A percentile compares a stretch with the other conserved stretches of the same genome.
phyloP scores from a whole-genome alignment of 257 asterid species.

The Jasminum sambac region DNA sequence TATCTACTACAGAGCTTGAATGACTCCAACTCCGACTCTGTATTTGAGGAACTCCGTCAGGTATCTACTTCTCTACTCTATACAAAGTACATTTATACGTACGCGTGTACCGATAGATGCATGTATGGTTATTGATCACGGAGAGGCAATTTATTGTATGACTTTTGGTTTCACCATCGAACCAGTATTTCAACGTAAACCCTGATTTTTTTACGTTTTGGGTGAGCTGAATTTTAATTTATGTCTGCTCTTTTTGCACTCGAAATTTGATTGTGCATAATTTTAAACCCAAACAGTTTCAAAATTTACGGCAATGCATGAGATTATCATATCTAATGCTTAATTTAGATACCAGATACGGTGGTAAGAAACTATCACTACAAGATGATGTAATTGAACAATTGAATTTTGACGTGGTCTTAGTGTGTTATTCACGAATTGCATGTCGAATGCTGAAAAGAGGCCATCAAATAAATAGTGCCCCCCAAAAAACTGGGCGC shows the following conservation, averaged over 20 bases:
- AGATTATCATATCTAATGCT: neutral
- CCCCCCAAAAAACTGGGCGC: no score
- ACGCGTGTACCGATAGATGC: neutral
- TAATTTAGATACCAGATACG: neutral
- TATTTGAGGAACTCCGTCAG: slow-evolving; percentile 71
- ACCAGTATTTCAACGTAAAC: slow-evolving; percentile 22
- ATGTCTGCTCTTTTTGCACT: neutral
- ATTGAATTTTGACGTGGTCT: neutral
- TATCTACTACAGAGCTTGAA: slow-evolving; percentile 65
- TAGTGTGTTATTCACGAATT: neutral
- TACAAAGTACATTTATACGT: neutral
- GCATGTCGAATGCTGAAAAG: neutral
- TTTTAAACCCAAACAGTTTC: neutral
- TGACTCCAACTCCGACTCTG: slow-evolving; percentile 75
- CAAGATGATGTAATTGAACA: neutral
- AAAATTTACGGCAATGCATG: neutral
- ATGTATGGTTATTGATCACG: neutral
- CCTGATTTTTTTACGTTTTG: slow-evolving; percentile 21
- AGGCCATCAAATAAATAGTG: neutral
- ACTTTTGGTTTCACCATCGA: slow-evolving; percentile 4
- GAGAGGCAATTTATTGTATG: neutral
- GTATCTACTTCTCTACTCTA: slow-evolving; percentile 23
- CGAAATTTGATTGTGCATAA: neutral
- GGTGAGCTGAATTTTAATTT: neutral
- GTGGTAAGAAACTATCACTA: neutral